Evolutionary conservation across 305 asterid genomes (phyloP), one percentile per base, ranked within the genome.

Genomic region (Solanum chacoense): DNA sequence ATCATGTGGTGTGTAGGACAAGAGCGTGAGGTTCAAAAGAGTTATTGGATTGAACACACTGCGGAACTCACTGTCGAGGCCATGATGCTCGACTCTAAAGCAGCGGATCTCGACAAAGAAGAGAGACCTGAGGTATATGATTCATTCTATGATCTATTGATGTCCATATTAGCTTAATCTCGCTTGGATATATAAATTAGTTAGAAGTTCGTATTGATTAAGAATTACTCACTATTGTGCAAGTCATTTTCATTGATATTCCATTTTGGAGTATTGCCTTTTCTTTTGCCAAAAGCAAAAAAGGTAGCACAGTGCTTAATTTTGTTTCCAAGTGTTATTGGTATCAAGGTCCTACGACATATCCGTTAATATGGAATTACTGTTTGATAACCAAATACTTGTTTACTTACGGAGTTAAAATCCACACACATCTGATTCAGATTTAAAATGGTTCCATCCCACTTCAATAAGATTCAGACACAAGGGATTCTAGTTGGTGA

Each of bases 51-150:
- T 10, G 99, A 98, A 89, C 99, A 98, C 87, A 92, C 99, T 79
- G 94, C 81, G 11, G 93, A 95, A 83, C 96, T 96, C 8, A 94
- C 96, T 13, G 89, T 98, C 85, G 99, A 98, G 91, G 95, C 96
- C 36, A 96, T 95, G 99, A 98, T 98, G 99, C 99, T 98, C 88
- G 99, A 98, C 84, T 98, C 99, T 87, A 95, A 93, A 90, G 99
- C 99, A 5, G 94, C 98, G 87, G 99, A 96, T 93, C 99, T 97
- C 26, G 99, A 97, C 92, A 96, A 95, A 92, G 99, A 98, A 92
- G 99, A 98, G 91, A 95, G 99, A 92, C 99, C 99, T 83, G 99
- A 96, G 94, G 99, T 98, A 91, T 90, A 32, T 81, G 38, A 50
- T 45, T 45, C 40, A 1, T 29, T 9, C 3, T 28, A 80, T 80